phyloP scores from a whole-genome alignment of 148 eudicot genomes.

The Cornus kousa region DNA sequence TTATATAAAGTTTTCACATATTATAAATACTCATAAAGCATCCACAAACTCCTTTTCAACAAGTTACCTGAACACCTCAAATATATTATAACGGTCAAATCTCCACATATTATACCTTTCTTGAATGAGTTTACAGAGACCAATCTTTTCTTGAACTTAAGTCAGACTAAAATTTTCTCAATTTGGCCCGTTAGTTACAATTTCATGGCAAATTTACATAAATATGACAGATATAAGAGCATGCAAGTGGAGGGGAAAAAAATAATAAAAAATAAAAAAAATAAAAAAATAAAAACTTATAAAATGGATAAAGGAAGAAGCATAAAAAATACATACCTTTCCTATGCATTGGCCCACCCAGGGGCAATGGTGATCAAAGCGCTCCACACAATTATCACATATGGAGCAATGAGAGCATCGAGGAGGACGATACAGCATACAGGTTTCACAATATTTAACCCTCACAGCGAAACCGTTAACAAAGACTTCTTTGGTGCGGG shows the following conservation, averaged over 20 bases:
- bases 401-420: slow-evolving; percentile 71
- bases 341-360: slow-evolving; percentile 77
- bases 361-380: slow-evolving; percentile 70
- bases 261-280: no score
- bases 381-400: slow-evolving; percentile 64
- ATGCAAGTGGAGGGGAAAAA: not conserved
- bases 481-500: slow-evolving; percentile 48
- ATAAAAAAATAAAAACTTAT: not conserved
- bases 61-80: not conserved
- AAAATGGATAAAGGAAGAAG: not conserved
- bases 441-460: slow-evolving; percentile 66
- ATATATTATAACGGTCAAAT: not conserved
- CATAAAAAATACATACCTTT: slow-evolving; percentile 30
- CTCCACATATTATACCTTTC: not conserved
- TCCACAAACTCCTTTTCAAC: not conserved
- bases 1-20: not conserved
- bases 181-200: not conserved
- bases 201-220: not conserved
- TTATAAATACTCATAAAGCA: not conserved
- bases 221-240: not conserved
- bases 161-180: not conserved
- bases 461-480: slow-evolving; percentile 50
- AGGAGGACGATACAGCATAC: slow-evolving; percentile 72
- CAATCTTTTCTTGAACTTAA: not conserved
- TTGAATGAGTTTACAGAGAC: not conserved